Evolutionary conservation across 2,329 filamentous ascomycete genomes (phyloP).

Genomic region (Chaetomiaceae sp.): DNA sequence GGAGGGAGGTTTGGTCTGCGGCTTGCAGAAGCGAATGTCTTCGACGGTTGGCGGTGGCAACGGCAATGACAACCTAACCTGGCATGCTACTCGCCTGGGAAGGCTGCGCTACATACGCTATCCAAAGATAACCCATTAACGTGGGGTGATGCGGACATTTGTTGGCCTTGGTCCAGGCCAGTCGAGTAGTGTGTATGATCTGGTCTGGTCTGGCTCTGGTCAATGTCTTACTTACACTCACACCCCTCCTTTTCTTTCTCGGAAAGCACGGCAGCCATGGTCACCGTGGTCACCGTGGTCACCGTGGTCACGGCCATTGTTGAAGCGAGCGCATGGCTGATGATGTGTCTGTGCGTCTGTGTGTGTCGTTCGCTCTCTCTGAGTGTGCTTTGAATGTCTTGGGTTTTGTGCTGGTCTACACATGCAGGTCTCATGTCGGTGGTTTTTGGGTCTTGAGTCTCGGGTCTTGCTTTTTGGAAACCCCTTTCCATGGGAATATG

Average conservation of each 20-base stretch:
- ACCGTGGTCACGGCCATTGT: too few relatives aligned
- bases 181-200: neutral
- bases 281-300: too few relatives aligned
- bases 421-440: neutral
- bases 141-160: neutral
- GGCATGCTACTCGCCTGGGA: too few relatives aligned
- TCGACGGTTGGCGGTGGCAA: too few relatives aligned
- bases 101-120: too few relatives aligned
- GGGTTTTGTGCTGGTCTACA: neutral
- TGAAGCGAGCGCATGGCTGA: too few relatives aligned
- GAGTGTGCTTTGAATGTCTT: neutral
- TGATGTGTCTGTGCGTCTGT: too few relatives aligned
- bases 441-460: neutral
- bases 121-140: neutral
- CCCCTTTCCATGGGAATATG: neutral
- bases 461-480: neutral
- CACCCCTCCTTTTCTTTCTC: neutral
- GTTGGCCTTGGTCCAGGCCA: too few relatives aligned
- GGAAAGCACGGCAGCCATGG: too few relatives aligned
- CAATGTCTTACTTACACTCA: neutral
- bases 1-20: too few relatives aligned
- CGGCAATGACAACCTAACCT: too few relatives aligned
- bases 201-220: neutral
- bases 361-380: neutral
- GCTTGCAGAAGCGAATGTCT: too few relatives aligned